Evolutionary conservation across 768 basidiomycete genomes (phyloP), one percentile per base, ranked within the genome.

Genomic region (Boletus vinaceobasis): DNA sequence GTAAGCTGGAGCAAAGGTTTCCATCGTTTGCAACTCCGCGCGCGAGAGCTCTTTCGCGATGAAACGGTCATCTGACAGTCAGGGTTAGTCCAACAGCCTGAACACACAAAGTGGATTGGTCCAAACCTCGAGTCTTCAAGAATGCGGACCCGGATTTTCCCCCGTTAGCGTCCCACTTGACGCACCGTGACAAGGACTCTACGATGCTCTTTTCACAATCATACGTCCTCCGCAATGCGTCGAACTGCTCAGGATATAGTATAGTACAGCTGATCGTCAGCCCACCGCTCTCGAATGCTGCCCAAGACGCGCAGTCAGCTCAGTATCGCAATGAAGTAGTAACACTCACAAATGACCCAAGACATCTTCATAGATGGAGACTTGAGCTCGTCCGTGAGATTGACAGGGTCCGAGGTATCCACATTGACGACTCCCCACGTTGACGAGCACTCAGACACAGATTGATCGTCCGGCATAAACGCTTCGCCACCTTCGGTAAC

Each of bases 81-180:
- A 43, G 43, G 14, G 42, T 39, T 2, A 61, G 29, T 36, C 47
- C 45, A 38, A 17, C 14, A 14, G 19, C 2, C 23, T 11, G 11
- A 31, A 15, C 9, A n/a, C 35, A 46, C 40, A 48, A 37, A 50
- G 27, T 36, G 47, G 19, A 54, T 23, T 21, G 4, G 10, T 9
- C 60, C 77, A 38, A 55, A 92, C 95, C 95, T 77, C 86, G 79
- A 15, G 96, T 98, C 73, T 98, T 98, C 61, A 98, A 73, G 73
- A 99, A 98, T 0, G 92, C 94, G 5, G 93, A 97, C 13, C 96
- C 95, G 10, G 93, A 97, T 69, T 98, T 98, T 8, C 97, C 97
- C 23, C 97, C 97, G 52, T 82, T 87, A 1, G 93, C 87, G 65
- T 98, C 87, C 91, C 95, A 99, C 68, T 96, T 96, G 58, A 96